Percentiles rank a stretch among this genome's conserved stretches.
Conservation (phyloP, 176 grass and related monocot species). For the Dactylis glomerata region DNA sequence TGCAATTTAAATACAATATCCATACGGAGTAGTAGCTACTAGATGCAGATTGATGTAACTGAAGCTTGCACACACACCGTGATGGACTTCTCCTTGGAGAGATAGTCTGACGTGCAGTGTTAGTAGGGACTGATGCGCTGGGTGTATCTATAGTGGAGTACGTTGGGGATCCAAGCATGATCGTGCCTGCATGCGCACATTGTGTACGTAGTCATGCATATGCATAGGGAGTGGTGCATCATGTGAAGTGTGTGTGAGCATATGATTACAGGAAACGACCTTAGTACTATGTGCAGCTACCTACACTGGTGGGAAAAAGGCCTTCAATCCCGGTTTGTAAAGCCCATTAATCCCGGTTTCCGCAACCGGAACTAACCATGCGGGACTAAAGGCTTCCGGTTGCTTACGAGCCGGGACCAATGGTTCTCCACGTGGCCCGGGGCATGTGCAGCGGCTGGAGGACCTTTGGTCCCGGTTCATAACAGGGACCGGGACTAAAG, state of each 20-base stretch:
- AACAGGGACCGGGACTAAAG: too few species aligned
- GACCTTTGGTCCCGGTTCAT: too few species aligned
- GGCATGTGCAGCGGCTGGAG: too few species aligned
- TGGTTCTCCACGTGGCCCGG: too few species aligned
- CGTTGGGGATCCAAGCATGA: constrained; percentile 21
- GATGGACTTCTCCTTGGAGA: constrained; percentile 21
- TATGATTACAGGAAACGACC: neutral
- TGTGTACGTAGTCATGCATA: constrained; percentile 24
- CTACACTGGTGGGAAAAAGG: too few species aligned
- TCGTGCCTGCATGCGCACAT: constrained; percentile 14
- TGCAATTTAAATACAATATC: neutral
- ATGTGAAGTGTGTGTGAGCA: neutral
- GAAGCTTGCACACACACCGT: constrained; percentile 27
- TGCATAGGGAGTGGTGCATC: constrained; percentile 33
- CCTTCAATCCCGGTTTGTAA: too few species aligned
- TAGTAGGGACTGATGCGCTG: neutral
- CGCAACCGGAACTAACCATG: too few species aligned
- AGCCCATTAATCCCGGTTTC: too few species aligned
- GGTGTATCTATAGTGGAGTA: neutral
- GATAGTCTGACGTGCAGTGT: neutral
- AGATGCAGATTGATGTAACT: constrained; percentile 21
- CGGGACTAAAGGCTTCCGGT: too few species aligned
- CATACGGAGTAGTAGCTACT: too few species aligned
- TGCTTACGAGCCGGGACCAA: too few species aligned
- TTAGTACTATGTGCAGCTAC: too few species aligned